Evolutionary conservation across 345 rosid species (phyloP), one percentile per base, ranked within the genome.

Genomic region (Rhizophora apiculata): DNA sequence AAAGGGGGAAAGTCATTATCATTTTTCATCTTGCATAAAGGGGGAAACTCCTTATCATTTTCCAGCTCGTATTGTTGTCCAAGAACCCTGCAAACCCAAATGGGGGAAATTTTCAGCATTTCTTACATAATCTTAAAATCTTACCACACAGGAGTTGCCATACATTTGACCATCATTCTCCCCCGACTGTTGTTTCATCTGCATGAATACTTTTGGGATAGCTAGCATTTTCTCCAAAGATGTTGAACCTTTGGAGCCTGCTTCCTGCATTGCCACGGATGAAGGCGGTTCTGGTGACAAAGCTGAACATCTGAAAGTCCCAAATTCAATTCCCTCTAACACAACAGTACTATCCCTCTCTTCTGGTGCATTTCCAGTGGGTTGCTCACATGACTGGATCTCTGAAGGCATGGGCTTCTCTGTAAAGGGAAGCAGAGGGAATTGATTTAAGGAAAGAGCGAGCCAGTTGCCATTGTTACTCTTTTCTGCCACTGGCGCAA

Each of bases 401-500:
- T 73, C 75, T 39, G 75, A 48, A 55, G 60, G 19, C 43, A 61
- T 26, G 59, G 79, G 52, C 69, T 72, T 84, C 65, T 64, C 49
- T 7, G 26, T 72, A 26, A 49, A 48, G 36, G 89, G 82, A 75
- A 84, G 84, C 76, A 49, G 70, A 13, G 88, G 88, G 74, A 76
- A 78, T 68, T 84, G 76, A 48, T 83, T 89, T 24, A 63, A 71
- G 59, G 89, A 71, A 74, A 70, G 68, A 65, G 65, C 39, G 6
- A 39, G 51, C 62, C 46, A 53, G 68, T 68, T 53, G 16, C 64
- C 46, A 37, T 53, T 56, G 34, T n/a, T 43, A 4, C 27, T 60
- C 63, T 70, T 69, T n/a, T 70, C 58, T n/a, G 6, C 56, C 26
- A 19, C 39, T 55, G 63, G 2, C 55, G 26, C 55, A 30, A 55